Base-by-base conservation (phyloP, 2,329 filamentous ascomycete genomes). In the Passalora sequoiae region DNA sequence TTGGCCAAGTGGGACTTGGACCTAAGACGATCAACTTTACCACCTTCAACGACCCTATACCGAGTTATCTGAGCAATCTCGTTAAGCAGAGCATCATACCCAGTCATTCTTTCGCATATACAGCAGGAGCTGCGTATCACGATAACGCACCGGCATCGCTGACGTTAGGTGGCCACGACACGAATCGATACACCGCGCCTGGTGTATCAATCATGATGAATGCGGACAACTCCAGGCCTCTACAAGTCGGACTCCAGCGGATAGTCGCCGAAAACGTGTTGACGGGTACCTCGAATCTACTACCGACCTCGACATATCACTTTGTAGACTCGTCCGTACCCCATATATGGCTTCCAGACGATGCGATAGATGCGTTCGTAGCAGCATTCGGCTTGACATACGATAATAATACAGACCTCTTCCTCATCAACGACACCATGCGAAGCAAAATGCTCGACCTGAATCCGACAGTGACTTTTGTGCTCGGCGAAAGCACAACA, bases 81-180 rank as follows among this genome's bases (percentile, higher is more conserved):
- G 56, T 60, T 21, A 42, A 53, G n/a, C 19, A 32, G 12, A 53
- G 55, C 19, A 52, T 55, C 3, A 67, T 68, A 27, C 61, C 65
- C 1, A 66, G 63, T 38, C 44, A 59, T 5, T 66, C 62, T 0
- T 70, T 59, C 59, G 64, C 56, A 4, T 70, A 69, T 44, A 69
- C 66, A 3, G 68, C 68, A n/a, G 67, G 67, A 8, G 60, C 66
- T 5, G 27, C 38, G 3, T 61, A 62, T 42, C 49, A 53, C 32
- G 44, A 54, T 17, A 28, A 47, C 33, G 9, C 42, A 13, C 35
- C 33, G 2, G 51, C 44, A 7, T 53, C 40, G 20, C 52, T 69
- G 6, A 64, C 64, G 0, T 38, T 70, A 3, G 67, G 66, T 37
- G 67, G 67, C 1, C 67, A 65, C 38, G 67, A 69, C 38, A 56